Evolutionary conservation across 2,329 filamentous ascomycete genomes (phyloP).

Genomic region (Exophiala bonariae): DNA sequence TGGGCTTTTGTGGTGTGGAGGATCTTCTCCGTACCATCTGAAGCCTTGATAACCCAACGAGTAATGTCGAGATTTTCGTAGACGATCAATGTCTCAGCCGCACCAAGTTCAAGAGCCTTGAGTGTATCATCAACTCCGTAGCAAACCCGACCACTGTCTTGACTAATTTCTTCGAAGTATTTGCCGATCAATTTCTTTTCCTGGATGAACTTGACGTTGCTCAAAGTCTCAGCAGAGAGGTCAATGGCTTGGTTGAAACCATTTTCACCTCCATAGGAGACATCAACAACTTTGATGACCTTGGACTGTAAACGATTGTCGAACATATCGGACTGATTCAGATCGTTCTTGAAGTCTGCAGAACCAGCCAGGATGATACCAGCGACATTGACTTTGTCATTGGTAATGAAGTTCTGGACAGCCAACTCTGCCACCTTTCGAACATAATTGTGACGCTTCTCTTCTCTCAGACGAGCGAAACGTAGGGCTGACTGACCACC

Average conservation of each 20-base stretch:
- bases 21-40: conserved; percentile 68
- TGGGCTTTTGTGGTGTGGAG: conserved; percentile 87
- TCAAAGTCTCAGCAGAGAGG: conserved; percentile 87
- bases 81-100: conserved; percentile 90
- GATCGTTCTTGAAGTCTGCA: conserved; percentile 98
- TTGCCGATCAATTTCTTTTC: conserved; percentile 99
- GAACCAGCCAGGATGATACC: conserved; percentile 94
- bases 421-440: conserved; percentile 97
- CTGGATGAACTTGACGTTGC: conserved; percentile 99
- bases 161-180: conserved; percentile 98
- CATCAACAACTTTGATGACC: conserved; percentile 99
- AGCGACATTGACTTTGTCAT: conserved; percentile 96
- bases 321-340: conserved; percentile 97
- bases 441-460: conserved; percentile 99
- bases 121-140: conserved; percentile 98
- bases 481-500: conserved; percentile 99
- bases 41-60: conserved; percentile 84
- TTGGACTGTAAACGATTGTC: conserved; percentile 87
- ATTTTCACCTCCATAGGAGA: conserved; percentile 98
- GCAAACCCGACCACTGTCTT: conserved; percentile 94
- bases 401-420: conserved; percentile 98
- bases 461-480: conserved; percentile 98
- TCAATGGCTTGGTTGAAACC: conserved; percentile 99
- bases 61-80: conserved; percentile 97
- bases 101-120: conserved; percentile 93